phyloP scores from a whole-genome alignment of 495 filamentous ascomycete species.

The Barbatosphaeria neglecta region DNA sequence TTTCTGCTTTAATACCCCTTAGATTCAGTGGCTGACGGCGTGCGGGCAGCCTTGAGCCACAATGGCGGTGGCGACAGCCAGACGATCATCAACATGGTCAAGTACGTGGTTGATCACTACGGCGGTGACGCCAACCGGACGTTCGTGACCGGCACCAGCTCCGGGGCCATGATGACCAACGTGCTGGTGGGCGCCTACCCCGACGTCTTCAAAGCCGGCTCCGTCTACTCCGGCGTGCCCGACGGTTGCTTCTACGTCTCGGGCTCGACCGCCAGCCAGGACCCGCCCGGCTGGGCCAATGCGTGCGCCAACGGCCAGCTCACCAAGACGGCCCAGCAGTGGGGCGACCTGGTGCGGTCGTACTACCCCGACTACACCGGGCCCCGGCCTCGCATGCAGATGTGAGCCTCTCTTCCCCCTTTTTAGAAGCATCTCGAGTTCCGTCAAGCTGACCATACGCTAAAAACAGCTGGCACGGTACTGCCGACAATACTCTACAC shows the following conservation, averaged over 20 bases:
- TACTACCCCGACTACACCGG: slow-evolving; percentile 41
- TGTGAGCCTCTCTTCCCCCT: slow-evolving; percentile 16
- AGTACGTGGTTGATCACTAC: slow-evolving; percentile 36
- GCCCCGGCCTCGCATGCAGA: slow-evolving; percentile 33
- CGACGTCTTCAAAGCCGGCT: slow-evolving; percentile 38
- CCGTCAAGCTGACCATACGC: slow-evolving; percentile 1
- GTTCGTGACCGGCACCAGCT: slow-evolving; percentile 41
- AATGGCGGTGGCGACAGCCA: slow-evolving; percentile 47
- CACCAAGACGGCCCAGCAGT: slow-evolving; percentile 32
- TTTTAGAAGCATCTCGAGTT: not conserved
- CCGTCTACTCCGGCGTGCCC: slow-evolving; percentile 38
- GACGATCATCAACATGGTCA: slow-evolving; percentile 52
- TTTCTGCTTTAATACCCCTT: too few relatives aligned
- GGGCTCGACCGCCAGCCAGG: slow-evolving; percentile 28
- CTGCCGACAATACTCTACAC: slow-evolving; percentile 27
- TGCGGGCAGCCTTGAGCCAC: slow-evolving; percentile 20
- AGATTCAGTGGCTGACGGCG: not conserved
- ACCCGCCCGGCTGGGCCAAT: slow-evolving; percentile 36
- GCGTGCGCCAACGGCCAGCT: slow-evolving; percentile 33
- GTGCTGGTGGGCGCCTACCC: slow-evolving; percentile 38
- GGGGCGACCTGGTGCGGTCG: slow-evolving; percentile 35
- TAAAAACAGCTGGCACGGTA: slow-evolving; percentile 29
- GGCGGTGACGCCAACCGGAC: slow-evolving; percentile 34
- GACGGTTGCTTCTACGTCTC: slow-evolving; percentile 36
- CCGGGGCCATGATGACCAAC: slow-evolving; percentile 48